Evolutionary conservation across 306 rosid genomes (phyloP).

Genomic region (Acacia confusa): DNA sequence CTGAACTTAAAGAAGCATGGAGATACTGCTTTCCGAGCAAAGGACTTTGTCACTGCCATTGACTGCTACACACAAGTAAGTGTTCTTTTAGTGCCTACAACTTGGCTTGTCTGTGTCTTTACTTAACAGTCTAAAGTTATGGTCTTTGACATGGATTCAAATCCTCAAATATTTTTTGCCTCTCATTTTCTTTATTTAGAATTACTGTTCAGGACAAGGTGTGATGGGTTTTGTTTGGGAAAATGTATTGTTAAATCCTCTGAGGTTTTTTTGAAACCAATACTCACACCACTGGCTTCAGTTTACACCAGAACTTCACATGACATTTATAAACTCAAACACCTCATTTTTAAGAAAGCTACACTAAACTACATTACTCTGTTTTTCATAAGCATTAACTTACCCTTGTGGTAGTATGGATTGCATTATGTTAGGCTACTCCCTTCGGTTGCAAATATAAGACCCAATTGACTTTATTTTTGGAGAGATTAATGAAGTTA

Average conservation of each 20-base stretch:
- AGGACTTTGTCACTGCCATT: slow-evolving; percentile 72
- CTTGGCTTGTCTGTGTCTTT: slow-evolving; percentile 17
- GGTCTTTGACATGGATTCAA: not conserved
- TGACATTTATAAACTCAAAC: not conserved
- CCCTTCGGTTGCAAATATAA: too few species aligned
- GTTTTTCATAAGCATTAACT: not conserved
- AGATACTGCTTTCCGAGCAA: slow-evolving; percentile 87
- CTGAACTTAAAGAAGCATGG: slow-evolving; percentile 88
- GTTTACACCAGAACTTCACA: not conserved
- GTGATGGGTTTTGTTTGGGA: not conserved
- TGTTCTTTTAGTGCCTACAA: slow-evolving; percentile 10
- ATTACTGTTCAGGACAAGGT: not conserved
- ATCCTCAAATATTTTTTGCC: not conserved
- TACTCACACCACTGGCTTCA: not conserved
- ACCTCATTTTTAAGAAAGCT: not conserved
- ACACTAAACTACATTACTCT: not conserved
- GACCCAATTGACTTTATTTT: too few species aligned
- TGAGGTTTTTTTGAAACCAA: not conserved
- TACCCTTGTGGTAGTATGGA: not conserved
- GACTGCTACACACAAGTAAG: slow-evolving; percentile 87
- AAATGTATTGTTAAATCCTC: not conserved
- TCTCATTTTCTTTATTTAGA: not conserved
- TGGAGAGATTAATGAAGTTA: too few species aligned
- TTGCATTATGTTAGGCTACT: not conserved
- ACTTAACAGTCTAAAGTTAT: not conserved